Base-by-base conservation (phyloP, 2,329 filamentous ascomycete species). In the Helotiales sp. region DNA sequence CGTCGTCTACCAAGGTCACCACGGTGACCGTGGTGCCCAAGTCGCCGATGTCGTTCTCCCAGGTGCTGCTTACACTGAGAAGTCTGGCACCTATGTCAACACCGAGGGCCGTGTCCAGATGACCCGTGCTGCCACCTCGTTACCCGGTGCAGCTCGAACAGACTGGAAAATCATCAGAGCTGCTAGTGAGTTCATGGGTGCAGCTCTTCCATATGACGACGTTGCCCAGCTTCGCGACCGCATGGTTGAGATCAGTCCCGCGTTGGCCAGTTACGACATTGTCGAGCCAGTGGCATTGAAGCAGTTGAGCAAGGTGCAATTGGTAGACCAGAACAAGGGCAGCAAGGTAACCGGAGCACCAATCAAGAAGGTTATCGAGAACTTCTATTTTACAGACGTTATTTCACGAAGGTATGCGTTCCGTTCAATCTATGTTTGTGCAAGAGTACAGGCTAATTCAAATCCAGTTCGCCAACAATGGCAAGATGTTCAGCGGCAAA, bases 101-200 rank as follows among this genome's bases (percentile, higher is more conserved):
- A 98, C 96, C 0, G 96, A 99, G 81, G 96, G 96, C 65, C 92
- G 96, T 75, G 93, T 96, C 24, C 96, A 99, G 83, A 91, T 97
- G 84, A 96, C 92, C 63, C 92, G 96, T 72, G 91, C 93, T 57
- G 96, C 96, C 32, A 96, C 93, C 43, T 92, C 91, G 54, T 85
- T 97, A 72, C 93, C 93, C 26, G 96, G 96, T 68, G 96, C 93
- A 62, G 89, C 95, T 65, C 89, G 96, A 77, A 95, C 96, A 71
- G 96, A 99, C 83, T 99, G 96, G 96, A 99, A 98, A 88, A 98
- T 99, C 77, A 89, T 99, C 74, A 93, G 96, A 71, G 96, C 96
- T 20, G 89, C 87, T 65, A 96, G 92, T 77, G 96, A 98, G 82
- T 97, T 97, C 82, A 86, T 99, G 17, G 93, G 92, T 68, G 89